Conservation (phyloP, 352 stramenopile genomes). For the Thalassiosira exigua region DNA sequence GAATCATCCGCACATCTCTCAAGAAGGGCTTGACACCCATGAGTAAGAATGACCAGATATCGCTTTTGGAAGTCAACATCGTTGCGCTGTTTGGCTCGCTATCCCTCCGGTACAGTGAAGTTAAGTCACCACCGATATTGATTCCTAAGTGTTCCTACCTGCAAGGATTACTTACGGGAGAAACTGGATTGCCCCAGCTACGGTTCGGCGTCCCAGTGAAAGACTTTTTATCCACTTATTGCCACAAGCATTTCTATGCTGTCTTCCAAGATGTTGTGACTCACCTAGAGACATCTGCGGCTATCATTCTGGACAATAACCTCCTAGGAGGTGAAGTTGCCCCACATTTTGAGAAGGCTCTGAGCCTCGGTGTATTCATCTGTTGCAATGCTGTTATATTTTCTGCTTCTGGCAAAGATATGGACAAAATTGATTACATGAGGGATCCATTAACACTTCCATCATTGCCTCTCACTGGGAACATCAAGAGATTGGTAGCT, state of each 20-base stretch:
- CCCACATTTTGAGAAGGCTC: slow-evolving; percentile 2
- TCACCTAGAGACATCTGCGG: slow-evolving; percentile 37
- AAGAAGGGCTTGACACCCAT: too few species aligned
- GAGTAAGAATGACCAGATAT: slow-evolving; percentile 20
- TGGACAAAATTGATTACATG: slow-evolving; percentile 24
- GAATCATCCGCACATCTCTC: too few species aligned
- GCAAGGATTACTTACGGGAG: slow-evolving; percentile 11
- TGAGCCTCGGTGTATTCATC: slow-evolving; percentile 22
- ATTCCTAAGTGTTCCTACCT: slow-evolving; percentile 29
- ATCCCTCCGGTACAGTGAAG: slow-evolving; percentile 40
- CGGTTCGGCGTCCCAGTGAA: slow-evolving; percentile 42
- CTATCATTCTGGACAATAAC: slow-evolving; percentile 19
- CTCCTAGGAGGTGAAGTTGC: slow-evolving; percentile 9
- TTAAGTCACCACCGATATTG: slow-evolving; percentile 13
- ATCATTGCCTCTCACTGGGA: slow-evolving; percentile 35
- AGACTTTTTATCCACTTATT: slow-evolving; percentile 24
- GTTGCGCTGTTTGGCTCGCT: slow-evolving; percentile 32
- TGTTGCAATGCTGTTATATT: slow-evolving; percentile 49
- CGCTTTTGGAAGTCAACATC: slow-evolving; percentile 35
- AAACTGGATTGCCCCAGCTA: slow-evolving; percentile 3
- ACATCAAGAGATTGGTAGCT: slow-evolving; percentile 21
- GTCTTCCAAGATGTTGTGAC: slow-evolving; percentile 27
- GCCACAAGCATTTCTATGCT: slow-evolving; percentile 35
- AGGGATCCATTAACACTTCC: slow-evolving; percentile 8
- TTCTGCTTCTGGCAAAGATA: slow-evolving; percentile 21